phyloP scores from a whole-genome alignment of 441 rosid species.

The Populus hybrid region DNA sequence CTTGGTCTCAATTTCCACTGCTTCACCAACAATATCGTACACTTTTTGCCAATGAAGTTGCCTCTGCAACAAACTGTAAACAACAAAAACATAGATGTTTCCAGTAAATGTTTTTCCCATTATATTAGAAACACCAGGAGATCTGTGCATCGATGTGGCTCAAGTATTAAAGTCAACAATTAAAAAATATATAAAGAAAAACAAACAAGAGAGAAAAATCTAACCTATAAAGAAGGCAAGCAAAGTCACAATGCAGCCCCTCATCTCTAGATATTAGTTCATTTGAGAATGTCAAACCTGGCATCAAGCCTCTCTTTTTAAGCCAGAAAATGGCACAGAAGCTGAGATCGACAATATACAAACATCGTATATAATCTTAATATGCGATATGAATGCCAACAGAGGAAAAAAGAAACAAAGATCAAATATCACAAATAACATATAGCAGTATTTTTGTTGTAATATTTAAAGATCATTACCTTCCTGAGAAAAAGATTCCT shows the following conservation, averaged over 20 bases:
- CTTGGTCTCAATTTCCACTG: slow-evolving; percentile 84
- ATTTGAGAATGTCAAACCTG: slow-evolving; percentile 77
- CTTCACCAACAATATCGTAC: slow-evolving; percentile 61
- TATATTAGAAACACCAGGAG: background rate
- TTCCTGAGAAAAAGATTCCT: slow-evolving; percentile 95
- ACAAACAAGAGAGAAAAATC: no score
- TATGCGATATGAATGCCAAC: background rate
- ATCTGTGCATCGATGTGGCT: background rate
- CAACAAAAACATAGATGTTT: background rate
- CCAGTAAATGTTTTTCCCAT: background rate
- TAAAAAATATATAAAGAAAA: no score
- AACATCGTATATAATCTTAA: background rate
- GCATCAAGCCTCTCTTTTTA: no score
- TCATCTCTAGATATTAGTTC: slow-evolving; percentile 95
- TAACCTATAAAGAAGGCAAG: slow-evolving; percentile 47
- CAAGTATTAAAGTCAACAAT: slow-evolving; percentile 10
- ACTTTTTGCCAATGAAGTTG: slow-evolving; percentile 59
- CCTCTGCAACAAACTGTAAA: slow-evolving; percentile 58
- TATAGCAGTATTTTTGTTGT: background rate
- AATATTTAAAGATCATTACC: slow-evolving; percentile 39
- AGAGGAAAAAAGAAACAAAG: background rate
- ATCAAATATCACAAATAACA: slow-evolving; percentile 1
- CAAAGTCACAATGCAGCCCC: slow-evolving; percentile 93
- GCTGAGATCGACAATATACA: slow-evolving; percentile 37
- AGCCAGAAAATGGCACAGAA: slow-evolving; percentile 60